A percentile compares a stretch with the other conserved stretches of the same genome.
These are phyloP conservation scores for Trifolium dubium DNA, from an alignment of 306 rosid species.

Conservation along the genomic window DNA sequence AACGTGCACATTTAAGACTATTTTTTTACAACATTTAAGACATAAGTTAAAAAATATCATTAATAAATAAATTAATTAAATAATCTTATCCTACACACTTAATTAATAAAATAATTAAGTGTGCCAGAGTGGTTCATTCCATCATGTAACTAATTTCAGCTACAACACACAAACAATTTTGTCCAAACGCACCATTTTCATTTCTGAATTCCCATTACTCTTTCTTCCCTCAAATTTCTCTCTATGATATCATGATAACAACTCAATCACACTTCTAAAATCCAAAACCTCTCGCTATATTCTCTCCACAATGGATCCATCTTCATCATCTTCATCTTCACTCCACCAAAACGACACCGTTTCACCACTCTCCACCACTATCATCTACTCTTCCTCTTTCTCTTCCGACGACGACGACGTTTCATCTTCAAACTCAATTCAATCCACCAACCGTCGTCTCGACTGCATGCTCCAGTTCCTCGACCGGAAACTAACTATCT, in stretches of 20 bases:
- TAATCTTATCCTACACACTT: neutral
- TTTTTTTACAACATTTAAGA: neutral
- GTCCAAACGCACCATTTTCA: neutral
- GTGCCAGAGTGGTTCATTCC: slow-evolving; percentile 9
- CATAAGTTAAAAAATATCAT: neutral
- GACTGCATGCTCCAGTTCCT: slow-evolving; percentile 90
- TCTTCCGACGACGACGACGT: slow-evolving; percentile 55
- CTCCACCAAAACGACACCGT: slow-evolving; percentile 31
- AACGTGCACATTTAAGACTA: neutral
- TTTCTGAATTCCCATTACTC: slow-evolving; percentile 7
- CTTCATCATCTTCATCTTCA: neutral
- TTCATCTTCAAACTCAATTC: slow-evolving; percentile 56
- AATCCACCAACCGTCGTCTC: slow-evolving; percentile 78
- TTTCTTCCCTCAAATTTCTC: neutral
- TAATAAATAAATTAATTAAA: neutral
- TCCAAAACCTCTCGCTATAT: slow-evolving; percentile 22
- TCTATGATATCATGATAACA: too few relatives aligned
- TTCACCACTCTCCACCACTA: neutral
- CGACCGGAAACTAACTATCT: slow-evolving; percentile 73
- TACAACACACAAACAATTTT: slow-evolving; percentile 9
- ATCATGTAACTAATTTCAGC: slow-evolving; percentile 4
- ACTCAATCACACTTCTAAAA: slow-evolving; percentile 22
- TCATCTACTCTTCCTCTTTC: slow-evolving; percentile 37
- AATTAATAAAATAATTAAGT: neutral
- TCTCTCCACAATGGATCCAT: slow-evolving; percentile 39